phyloP scores from a whole-genome alignment of 2,329 filamentous ascomycete genomes.

The Penicillium brevicompactum region DNA sequence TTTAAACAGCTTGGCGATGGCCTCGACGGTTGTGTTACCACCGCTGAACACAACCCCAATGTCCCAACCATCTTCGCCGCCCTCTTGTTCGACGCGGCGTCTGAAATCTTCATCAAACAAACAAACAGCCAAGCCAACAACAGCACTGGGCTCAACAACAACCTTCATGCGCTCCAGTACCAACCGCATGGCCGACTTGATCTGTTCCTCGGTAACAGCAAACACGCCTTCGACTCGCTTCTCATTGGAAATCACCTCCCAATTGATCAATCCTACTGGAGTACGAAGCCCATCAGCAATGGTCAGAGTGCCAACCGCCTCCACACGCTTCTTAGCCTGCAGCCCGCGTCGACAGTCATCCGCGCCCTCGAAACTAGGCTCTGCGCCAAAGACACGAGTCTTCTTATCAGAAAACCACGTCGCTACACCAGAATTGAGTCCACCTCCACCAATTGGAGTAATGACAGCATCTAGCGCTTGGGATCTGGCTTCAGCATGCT shows the following conservation, averaged over 20 bases:
- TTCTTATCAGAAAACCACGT: slow-evolving; percentile 70
- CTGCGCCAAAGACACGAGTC: slow-evolving; percentile 80
- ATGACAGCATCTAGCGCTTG: slow-evolving; percentile 68
- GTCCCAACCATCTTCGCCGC: slow-evolving; percentile 73
- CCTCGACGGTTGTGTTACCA: slow-evolving; percentile 67
- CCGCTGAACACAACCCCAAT: slow-evolving; percentile 63
- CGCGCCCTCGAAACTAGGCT: slow-evolving; percentile 78
- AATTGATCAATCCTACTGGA: slow-evolving; percentile 75
- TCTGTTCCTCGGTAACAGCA: slow-evolving; percentile 79
- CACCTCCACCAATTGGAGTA: slow-evolving; percentile 83
- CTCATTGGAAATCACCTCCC: slow-evolving; percentile 72
- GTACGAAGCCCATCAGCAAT: slow-evolving; percentile 89
- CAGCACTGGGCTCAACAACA: slow-evolving; percentile 84
- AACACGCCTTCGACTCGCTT: slow-evolving; percentile 71
- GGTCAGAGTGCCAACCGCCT: slow-evolving; percentile 72
- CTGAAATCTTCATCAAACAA: slow-evolving; percentile 86
- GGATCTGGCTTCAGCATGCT: slow-evolving; percentile 59
- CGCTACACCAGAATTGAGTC: slow-evolving; percentile 81
- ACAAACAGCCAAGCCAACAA: slow-evolving; percentile 79
- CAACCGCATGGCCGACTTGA: slow-evolving; percentile 72
- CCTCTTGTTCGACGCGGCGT: slow-evolving; percentile 63
- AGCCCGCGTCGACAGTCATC: slow-evolving; percentile 80
- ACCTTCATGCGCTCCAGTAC: slow-evolving; percentile 88
- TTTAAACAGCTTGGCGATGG: slow-evolving; percentile 58
- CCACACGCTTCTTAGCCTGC: slow-evolving; percentile 63